phyloP scores from a whole-genome alignment of 2,329 filamentous ascomycete species.

The Sporothrix globosa region DNA sequence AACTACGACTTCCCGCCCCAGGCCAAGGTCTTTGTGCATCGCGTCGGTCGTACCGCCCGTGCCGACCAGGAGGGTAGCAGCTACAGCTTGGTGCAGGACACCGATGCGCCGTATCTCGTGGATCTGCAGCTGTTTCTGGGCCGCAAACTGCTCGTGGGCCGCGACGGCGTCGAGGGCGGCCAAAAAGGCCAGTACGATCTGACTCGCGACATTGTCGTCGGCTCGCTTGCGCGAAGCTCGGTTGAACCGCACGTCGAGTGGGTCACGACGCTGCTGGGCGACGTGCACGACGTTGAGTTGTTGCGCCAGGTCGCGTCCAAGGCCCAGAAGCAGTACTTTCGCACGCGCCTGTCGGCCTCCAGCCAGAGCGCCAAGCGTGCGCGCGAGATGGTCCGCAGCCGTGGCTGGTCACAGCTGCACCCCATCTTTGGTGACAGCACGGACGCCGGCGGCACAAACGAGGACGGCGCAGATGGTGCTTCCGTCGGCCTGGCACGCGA shows the following conservation, averaged over 20 bases:
- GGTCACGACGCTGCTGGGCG: slow-evolving; percentile 75
- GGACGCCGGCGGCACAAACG: slow-evolving; percentile 46
- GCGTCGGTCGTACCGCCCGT: slow-evolving; percentile 92
- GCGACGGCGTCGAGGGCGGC: slow-evolving; percentile 49
- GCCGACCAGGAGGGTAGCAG: slow-evolving; percentile 92
- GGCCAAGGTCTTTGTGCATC: slow-evolving; percentile 94
- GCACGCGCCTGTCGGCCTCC: slow-evolving; percentile 87
- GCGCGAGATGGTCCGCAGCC: slow-evolving; percentile 72
- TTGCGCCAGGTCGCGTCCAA: slow-evolving; percentile 77
- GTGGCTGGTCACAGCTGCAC: slow-evolving; percentile 74
- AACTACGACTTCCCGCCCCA: slow-evolving; percentile 98
- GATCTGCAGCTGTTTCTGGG: slow-evolving; percentile 94
- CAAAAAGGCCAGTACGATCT: slow-evolving; percentile 65
- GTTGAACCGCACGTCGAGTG: slow-evolving; percentile 80
- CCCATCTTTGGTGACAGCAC: slow-evolving; percentile 66
- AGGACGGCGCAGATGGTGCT: slow-evolving; percentile 54
- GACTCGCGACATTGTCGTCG: slow-evolving; percentile 81
- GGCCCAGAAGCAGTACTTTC: slow-evolving; percentile 90
- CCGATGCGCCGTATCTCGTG: slow-evolving; percentile 87
- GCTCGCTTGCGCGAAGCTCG: slow-evolving; percentile 70
- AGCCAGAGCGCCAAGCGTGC: slow-evolving; percentile 86
- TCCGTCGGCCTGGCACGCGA: slow-evolving; percentile 63
- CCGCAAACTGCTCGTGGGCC: slow-evolving; percentile 77
- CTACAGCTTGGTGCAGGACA: slow-evolving; percentile 86
- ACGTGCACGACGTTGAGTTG: slow-evolving; percentile 71